A percentile compares a stretch with the other conserved stretches of the same genome.
These are phyloP conservation scores for Epichloe aotearoae DNA, from an alignment of 2,329 filamentous ascomycete species.

Conservation along the genomic window DNA sequence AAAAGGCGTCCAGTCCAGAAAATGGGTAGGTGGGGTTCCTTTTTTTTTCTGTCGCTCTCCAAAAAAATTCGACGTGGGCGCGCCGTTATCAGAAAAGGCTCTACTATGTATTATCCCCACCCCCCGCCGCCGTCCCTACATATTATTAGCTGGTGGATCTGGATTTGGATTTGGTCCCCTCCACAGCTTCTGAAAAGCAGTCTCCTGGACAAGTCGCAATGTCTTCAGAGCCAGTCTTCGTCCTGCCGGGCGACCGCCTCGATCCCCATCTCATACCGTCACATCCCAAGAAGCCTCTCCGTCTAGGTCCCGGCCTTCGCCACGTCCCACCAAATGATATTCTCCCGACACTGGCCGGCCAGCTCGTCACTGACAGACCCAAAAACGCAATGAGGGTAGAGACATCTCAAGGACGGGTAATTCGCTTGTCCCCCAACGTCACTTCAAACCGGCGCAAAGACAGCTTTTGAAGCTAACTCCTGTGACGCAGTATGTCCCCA, in stretches of 20 bases:
- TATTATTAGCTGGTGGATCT: too few relatives aligned
- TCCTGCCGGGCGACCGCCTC: constrained; percentile 73
- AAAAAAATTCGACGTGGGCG: constrained; percentile 10
- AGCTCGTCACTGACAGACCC: constrained; percentile 51
- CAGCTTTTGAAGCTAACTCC: not conserved
- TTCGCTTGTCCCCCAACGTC: constrained; percentile 11
- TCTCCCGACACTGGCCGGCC: constrained; percentile 52
- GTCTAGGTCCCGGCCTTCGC: constrained; percentile 71
- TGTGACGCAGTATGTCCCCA: constrained; percentile 55
- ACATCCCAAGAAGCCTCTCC: constrained; percentile 56
- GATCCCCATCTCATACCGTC: constrained; percentile 53
- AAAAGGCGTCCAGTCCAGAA: not conserved
- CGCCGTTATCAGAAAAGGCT: not conserved
- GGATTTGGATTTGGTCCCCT: not conserved
- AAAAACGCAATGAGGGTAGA: constrained; percentile 75
- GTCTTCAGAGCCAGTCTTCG: constrained; percentile 44
- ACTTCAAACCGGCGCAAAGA: not conserved
- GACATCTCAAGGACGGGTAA: constrained; percentile 53
- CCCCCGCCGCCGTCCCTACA: too few relatives aligned
- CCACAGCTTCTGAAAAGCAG: not conserved
- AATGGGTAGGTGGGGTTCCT: constrained; percentile 6
- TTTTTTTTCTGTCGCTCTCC: not conserved
- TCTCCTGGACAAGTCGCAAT: constrained; percentile 24
- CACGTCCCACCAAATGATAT: constrained; percentile 68
- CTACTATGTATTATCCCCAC: not conserved